Base-by-base conservation (phyloP, 371 early-diverging fungal species). In the Rhizopus stolonifer region DNA sequence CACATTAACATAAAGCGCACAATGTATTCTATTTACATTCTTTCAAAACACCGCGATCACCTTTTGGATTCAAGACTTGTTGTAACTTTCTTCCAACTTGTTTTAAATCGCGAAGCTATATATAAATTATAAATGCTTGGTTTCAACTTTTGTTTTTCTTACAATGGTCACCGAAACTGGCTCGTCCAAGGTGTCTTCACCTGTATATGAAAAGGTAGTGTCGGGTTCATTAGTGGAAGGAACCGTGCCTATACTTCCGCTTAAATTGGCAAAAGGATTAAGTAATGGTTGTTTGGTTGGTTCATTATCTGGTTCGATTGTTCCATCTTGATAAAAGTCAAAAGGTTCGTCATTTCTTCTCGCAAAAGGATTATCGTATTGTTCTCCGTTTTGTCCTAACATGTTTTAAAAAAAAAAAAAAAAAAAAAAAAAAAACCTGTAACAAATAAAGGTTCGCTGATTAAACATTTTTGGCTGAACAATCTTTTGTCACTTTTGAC, bases 131-230 rank as follows among this genome's bases (percentile, higher is more conserved):
- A n/a, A n/a, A n/a, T n/a, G n/a, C n/a, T n/a, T n/a, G n/a, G n/a
- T n/a, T n/a, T n/a, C n/a, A n/a, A n/a, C n/a, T n/a, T n/a, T n/a
- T n/a, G n/a, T n/a, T n/a, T n/a, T 42, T 17, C 15, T 55, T 81
- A 91, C 91, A 61, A 91, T 78, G 22, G 92, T 92, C 33, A 74
- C 86, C 18, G 84, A 82, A 14, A 96, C 90, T 18, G 97, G 94
- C 65, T 96, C 97, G 68, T 96, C 97, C 36, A 96, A 79, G 15
- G 97, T 95, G 73, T 95, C 83, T 60, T 65, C 59, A 3, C 63
- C 65, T 3, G 67, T 58, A 34, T 64, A 69, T 36, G 52, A 13
- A 3, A 19, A 22, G 2, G 40, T 31, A 14, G 23, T 26, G 5
- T 13, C 36, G 14, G 50, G 50, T 38, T 23, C 18, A 38, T 38